Percentiles rank a stretch among this genome's conserved stretches.
Evolutionary conservation across 495 filamentous ascomycete species (phyloP).

Genomic region (Trichoderma orchidacearum): DNA sequence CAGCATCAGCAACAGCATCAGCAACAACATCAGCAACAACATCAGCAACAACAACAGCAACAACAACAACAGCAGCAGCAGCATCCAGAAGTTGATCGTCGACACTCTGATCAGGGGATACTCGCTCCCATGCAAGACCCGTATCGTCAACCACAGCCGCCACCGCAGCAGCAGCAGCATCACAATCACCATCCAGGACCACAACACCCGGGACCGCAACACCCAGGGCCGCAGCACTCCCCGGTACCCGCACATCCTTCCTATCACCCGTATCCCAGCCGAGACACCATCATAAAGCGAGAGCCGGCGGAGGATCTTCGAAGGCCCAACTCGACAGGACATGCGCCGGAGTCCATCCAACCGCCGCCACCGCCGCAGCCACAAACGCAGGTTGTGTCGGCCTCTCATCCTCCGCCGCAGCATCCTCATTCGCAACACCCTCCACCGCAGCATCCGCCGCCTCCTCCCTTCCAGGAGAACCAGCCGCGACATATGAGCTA

Average conservation of each 20-base stretch:
- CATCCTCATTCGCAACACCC: slow-evolving; percentile 14
- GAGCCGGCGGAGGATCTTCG: neutral
- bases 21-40: neutral
- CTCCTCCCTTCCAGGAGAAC: slow-evolving; percentile 20
- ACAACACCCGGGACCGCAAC: neutral
- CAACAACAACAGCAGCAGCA: neutral
- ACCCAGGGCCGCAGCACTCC: slow-evolving; percentile 9
- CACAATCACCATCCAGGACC: too few relatives aligned
- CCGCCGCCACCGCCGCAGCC: slow-evolving; percentile 14
- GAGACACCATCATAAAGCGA: neutral
- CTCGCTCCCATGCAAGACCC: slow-evolving; percentile 37
- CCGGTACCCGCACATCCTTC: slow-evolving; percentile 19
- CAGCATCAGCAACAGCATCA: neutral
- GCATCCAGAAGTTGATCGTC: slow-evolving; percentile 18
- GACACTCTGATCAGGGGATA: slow-evolving; percentile 34
- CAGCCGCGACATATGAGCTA: slow-evolving; percentile 31
- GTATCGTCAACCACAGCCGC: slow-evolving; percentile 32
- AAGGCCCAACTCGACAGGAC: slow-evolving; percentile 3
- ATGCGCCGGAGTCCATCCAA: slow-evolving; percentile 3
- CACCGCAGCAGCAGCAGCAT: slow-evolving; percentile 14
- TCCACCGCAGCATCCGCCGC: slow-evolving; percentile 13
- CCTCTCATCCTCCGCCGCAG: neutral
- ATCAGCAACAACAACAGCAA: neutral
- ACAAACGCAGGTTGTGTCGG: neutral
- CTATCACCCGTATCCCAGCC: slow-evolving; percentile 3